These are phyloP conservation scores for Cladophialophora bantiana DNA, from an alignment of 2,329 filamentous ascomycete species.

Conservation along the genomic window DNA sequence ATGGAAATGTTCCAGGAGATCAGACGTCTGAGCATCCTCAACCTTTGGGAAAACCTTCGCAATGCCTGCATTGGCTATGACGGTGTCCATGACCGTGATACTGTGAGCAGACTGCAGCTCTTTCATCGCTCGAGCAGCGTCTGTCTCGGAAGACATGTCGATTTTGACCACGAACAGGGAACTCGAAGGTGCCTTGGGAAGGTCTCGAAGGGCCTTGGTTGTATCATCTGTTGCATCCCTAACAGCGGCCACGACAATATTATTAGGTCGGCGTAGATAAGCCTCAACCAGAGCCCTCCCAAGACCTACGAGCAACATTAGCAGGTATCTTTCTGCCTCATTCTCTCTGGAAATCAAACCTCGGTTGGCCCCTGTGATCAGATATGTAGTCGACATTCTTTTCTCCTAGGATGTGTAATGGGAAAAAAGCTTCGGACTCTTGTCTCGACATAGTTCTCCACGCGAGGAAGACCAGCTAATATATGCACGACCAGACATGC, in stretches of 20 bases:
- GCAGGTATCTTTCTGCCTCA: no score
- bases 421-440: no score
- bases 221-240: conserved; percentile 29
- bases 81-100: conserved; percentile 56
- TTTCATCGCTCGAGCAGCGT: conserved; percentile 46
- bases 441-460: no score
- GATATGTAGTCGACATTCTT: no score
- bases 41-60: conserved; percentile 36
- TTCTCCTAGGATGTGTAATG: no score
- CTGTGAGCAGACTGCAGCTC: conserved; percentile 43
- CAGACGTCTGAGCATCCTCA: conserved; percentile 25
- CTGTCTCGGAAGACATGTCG: conserved; percentile 48
- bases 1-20: conserved; percentile 43
- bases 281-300: conserved; percentile 44
- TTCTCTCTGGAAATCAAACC: no score
- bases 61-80: conserved; percentile 62
- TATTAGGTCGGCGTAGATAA: conserved; percentile 47
- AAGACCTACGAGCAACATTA: no score
- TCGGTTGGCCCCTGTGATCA: no score
- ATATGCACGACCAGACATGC: no score
- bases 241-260: conserved; percentile 42
- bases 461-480: no score
- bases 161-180: conserved; percentile 53
- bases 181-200: conserved; percentile 49
- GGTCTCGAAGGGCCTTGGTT: conserved; percentile 32